A percentile compares a stretch with the other conserved stretches of the same genome.
phyloP scores from a whole-genome alignment of 2,329 filamentous ascomycete species.

The Metarhizium rileyi region DNA sequence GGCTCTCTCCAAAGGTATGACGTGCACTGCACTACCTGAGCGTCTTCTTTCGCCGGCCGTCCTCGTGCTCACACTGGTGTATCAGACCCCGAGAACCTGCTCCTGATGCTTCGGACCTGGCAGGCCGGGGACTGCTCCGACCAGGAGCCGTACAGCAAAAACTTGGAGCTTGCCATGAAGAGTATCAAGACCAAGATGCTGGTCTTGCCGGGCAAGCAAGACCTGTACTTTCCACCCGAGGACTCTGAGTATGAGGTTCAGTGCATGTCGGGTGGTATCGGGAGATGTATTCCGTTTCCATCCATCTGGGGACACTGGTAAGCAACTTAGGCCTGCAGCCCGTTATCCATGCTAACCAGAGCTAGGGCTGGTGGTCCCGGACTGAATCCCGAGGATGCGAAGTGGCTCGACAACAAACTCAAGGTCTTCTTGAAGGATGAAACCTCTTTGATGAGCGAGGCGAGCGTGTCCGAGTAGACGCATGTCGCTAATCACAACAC shows the following conservation, averaged over 20 bases:
- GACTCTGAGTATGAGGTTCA: conserved; percentile 67
- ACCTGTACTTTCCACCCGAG: conserved; percentile 74
- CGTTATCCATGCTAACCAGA: neutral
- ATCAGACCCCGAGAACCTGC: conserved; percentile 59
- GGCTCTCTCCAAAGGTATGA: conserved; percentile 50
- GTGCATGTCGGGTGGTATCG: conserved; percentile 24
- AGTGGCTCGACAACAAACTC: conserved; percentile 59
- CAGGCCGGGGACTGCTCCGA: conserved; percentile 61
- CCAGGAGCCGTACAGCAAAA: conserved; percentile 57
- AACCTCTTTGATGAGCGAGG: neutral
- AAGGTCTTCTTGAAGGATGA: conserved; percentile 30
- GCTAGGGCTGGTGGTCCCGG: conserved; percentile 57
- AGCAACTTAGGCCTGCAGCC: neutral
- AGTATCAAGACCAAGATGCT: conserved; percentile 63
- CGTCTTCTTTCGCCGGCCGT: neutral
- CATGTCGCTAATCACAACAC: neutral
- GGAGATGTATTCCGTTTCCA: conserved; percentile 26
- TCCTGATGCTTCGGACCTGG: conserved; percentile 72
- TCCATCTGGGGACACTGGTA: conserved; percentile 34
- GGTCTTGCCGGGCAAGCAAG: conserved; percentile 62
- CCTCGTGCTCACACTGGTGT: neutral
- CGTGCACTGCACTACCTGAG: conserved; percentile 21
- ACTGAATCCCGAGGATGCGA: conserved; percentile 58
- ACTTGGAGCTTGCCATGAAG: conserved; percentile 56
- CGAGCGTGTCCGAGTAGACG: neutral